Percentiles rank a stretch among this genome's conserved stretches.
phyloP scores from a whole-genome alignment of 331 rosid genomes.

The Arachis monticola region DNA sequence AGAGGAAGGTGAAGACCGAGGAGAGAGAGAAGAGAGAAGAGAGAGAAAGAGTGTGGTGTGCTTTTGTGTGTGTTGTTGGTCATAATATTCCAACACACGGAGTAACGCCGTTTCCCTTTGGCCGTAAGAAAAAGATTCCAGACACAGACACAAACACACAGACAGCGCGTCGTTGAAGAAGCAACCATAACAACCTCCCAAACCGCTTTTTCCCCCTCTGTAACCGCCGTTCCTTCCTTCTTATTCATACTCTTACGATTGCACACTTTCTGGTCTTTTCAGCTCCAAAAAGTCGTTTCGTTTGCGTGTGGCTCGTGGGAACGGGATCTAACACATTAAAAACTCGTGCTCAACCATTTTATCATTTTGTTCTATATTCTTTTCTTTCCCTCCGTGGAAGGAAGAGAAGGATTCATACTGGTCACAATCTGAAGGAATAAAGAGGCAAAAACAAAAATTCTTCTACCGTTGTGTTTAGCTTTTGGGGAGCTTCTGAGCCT shows the following conservation, averaged over 20 bases:
- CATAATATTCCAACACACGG: constrained; percentile 27
- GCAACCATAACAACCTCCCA: not conserved
- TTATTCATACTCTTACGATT: not conserved
- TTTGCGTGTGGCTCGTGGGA: constrained; percentile 11
- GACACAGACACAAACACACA: not conserved
- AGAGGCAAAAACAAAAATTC: not conserved
- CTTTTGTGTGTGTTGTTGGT: not conserved
- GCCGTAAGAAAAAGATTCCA: constrained; percentile 6
- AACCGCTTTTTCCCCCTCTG: not conserved
- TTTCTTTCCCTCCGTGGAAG: not conserved
- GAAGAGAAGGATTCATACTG: not conserved
- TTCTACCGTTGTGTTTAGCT: not conserved
- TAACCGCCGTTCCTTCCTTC: not conserved
- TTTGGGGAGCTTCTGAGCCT: not conserved
- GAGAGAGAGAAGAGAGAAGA: not conserved
- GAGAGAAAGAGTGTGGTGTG: constrained; percentile 1
- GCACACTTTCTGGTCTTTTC: not conserved
- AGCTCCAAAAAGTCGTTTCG: not conserved
- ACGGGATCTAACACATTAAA: constrained; percentile 10
- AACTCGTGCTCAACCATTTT: not conserved
- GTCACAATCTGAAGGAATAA: not conserved
- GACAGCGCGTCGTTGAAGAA: constrained; percentile 7
- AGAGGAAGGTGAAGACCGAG: not conserved
- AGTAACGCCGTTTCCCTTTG: constrained; percentile 49
- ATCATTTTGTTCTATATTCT: not conserved